These are phyloP conservation scores for Sporobolomyces pararoseus DNA, from an alignment of 768 basidiomycete species.

Conservation along the genomic window DNA sequence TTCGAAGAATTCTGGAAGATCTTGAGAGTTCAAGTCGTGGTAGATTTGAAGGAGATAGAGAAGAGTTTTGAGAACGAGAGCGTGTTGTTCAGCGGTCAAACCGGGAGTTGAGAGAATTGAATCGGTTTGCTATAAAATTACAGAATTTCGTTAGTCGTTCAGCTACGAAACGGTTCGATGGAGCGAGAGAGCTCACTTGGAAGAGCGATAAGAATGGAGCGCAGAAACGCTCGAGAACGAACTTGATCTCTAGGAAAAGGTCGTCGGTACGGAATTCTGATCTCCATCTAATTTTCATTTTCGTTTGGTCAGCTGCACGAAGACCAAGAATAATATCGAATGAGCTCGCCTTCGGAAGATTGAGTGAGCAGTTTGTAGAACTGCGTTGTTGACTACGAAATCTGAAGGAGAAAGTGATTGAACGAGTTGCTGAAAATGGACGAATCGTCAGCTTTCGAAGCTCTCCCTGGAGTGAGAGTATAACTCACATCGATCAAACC, in stretches of 20 bases:
- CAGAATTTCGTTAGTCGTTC: not conserved
- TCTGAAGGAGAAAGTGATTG: constrained; percentile 71
- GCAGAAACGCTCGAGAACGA: constrained; percentile 79
- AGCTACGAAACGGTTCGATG: too few relatives aligned
- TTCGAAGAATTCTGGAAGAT: constrained; percentile 89
- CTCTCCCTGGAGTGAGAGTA: not conserved
- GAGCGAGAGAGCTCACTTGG: constrained; percentile 53
- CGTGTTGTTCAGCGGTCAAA: constrained; percentile 47
- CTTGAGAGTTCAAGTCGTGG: constrained; percentile 91
- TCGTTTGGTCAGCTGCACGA: too few relatives aligned
- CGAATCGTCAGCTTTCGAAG: not conserved
- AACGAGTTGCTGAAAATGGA: constrained; percentile 70
- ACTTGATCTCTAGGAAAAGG: constrained; percentile 85
- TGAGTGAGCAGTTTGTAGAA: constrained; percentile 89
- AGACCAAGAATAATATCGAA: too few relatives aligned
- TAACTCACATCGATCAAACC: constrained; percentile 82
- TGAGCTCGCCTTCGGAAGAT: constrained; percentile 67
- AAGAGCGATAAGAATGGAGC: constrained; percentile 79
- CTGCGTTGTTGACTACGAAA: constrained; percentile 79
- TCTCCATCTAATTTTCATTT: constrained; percentile 63
- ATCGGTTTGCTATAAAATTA: constrained; percentile 50
- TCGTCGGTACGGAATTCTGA: constrained; percentile 80
- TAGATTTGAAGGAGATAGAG: constrained; percentile 78
- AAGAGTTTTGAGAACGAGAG: constrained; percentile 66
- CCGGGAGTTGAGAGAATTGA: constrained; percentile 49